Evolutionary conservation across 2,329 filamentous ascomycete genomes (phyloP).

Genomic region (Phyllosticta paracitricarpa): DNA sequence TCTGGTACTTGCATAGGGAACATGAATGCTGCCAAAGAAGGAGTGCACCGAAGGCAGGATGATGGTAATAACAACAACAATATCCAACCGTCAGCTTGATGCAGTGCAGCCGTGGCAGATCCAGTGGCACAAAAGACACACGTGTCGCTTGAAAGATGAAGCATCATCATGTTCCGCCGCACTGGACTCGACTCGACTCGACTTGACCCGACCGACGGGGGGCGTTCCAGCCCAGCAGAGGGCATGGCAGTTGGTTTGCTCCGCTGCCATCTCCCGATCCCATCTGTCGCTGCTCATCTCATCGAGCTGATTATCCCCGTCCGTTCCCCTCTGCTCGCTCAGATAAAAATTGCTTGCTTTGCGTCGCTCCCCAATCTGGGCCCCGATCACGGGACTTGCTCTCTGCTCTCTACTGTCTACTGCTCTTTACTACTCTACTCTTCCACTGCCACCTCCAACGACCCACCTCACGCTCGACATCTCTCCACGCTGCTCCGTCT

Average conservation of each 20-base stretch:
- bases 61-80: too few species aligned
- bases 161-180: not conserved
- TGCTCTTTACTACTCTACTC: not conserved
- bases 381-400: constrained; percentile 1
- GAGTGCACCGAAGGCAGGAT: not conserved
- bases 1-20: too few species aligned
- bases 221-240: not conserved
- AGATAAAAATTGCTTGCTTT: constrained; percentile 8
- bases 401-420: too few species aligned
- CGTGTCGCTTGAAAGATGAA: constrained; percentile 10
- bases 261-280: constrained; percentile 28
- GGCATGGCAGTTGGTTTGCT: not conserved
- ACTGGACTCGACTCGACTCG: not conserved
- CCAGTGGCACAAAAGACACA: not conserved
- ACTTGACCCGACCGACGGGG: constrained; percentile 5
- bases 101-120: too few species aligned
- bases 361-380: not conserved
- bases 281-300: constrained; percentile 15
- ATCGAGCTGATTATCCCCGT: constrained; percentile 16
- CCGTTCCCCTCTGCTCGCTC: constrained; percentile 9
- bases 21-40: not conserved
- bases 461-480: not conserved
- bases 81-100: too few species aligned
- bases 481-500: not conserved
- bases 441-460: not conserved